Evolutionary conservation across 306 rosid species (phyloP).

Genomic region (Quercus gilva): DNA sequence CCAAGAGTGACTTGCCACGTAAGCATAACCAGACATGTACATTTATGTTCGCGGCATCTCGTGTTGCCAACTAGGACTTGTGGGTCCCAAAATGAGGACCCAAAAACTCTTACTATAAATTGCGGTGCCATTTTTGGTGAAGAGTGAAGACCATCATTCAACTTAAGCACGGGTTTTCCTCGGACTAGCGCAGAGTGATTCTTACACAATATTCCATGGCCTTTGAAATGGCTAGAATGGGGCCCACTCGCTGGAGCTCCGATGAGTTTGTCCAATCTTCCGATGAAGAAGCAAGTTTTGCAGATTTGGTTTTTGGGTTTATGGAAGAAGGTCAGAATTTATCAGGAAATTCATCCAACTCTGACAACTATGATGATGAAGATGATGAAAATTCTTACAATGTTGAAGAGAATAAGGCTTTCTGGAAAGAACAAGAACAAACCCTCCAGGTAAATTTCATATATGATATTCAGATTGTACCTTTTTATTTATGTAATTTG

Average conservation of each 20-base stretch:
- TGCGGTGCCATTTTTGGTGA: not conserved
- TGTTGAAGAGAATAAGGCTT: constrained; percentile 38
- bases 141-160: too few species aligned
- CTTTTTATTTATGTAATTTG: too few species aligned
- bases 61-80: not conserved
- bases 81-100: not conserved
- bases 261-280: constrained; percentile 14
- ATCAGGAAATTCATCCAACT: constrained; percentile 15
- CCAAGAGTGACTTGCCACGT: not conserved
- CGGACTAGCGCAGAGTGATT: not conserved
- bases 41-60: not conserved
- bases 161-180: not conserved
- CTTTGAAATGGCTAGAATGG: not conserved
- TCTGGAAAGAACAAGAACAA: constrained; percentile 64
- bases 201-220: constrained; percentile 8
- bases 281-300: constrained; percentile 27
- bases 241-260: constrained; percentile 23
- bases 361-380: not conserved
- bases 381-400: constrained; percentile 20
- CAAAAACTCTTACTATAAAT: not conserved
- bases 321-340: constrained; percentile 36
- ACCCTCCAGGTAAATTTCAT: constrained; percentile 51
- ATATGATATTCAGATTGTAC: too few species aligned
- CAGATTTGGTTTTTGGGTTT: constrained; percentile 56
- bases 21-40: too few species aligned